These are phyloP conservation scores for Boletus sensibilis DNA, from an alignment of 768 basidiomycete genomes.

Conservation along the genomic window DNA sequence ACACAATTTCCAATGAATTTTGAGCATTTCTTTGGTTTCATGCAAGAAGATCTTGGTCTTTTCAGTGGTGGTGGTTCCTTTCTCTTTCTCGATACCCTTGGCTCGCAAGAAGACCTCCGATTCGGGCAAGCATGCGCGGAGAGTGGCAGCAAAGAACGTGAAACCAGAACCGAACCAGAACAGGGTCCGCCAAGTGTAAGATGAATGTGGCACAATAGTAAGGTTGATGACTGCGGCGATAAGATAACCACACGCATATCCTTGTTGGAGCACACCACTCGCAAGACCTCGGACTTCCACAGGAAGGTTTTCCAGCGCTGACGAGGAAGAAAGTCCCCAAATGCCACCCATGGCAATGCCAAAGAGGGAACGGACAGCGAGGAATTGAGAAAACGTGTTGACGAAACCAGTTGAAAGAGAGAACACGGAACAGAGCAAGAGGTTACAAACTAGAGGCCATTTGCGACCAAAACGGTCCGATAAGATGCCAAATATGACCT, in stretches of 20 bases:
- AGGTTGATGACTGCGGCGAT: constrained; percentile 84
- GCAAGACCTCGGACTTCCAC: constrained; percentile 83
- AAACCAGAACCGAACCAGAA: constrained; percentile 82
- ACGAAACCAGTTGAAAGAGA: constrained; percentile 83
- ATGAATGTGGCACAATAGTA: constrained; percentile 41
- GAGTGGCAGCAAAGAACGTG: constrained; percentile 61
- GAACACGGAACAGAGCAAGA: constrained; percentile 66
- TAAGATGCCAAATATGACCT: constrained; percentile 75
- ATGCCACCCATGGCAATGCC: constrained; percentile 89
- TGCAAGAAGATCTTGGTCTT: constrained; percentile 72
- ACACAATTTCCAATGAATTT: constrained; percentile 76
- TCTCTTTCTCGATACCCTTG: constrained; percentile 49
- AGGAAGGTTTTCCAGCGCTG: constrained; percentile 86
- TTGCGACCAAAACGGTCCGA: constrained; percentile 91
- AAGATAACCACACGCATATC: constrained; percentile 85
- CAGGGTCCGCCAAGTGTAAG: constrained; percentile 64
- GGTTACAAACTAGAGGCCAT: constrained; percentile 84
- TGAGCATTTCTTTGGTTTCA: constrained; percentile 76
- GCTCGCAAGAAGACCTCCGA: constrained; percentile 70
- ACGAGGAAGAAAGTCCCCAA: constrained; percentile 82
- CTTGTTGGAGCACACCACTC: constrained; percentile 84
- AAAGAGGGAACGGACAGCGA: constrained; percentile 79
- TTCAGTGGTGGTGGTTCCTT: constrained; percentile 35
- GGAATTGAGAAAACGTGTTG: constrained; percentile 72
- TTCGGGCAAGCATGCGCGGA: constrained; percentile 75